These are phyloP conservation scores for Thielaviopsis musarum DNA, from an alignment of 2,329 filamentous ascomycete genomes.

Conservation along the genomic window DNA sequence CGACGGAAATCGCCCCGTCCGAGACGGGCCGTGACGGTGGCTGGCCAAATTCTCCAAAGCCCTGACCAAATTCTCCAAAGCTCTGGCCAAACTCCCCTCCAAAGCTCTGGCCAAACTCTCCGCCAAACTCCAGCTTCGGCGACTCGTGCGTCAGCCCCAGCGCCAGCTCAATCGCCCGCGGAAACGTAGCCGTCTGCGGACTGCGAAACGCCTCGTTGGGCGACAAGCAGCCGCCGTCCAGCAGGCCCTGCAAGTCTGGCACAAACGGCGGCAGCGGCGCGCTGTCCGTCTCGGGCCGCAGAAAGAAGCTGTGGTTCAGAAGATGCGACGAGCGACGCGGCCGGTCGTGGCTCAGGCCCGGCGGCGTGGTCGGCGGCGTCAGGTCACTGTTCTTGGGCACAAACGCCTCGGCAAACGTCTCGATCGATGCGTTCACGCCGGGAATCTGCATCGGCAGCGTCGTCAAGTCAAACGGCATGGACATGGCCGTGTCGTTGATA, in stretches of 20 bases:
- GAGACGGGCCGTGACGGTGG: conserved; percentile 1
- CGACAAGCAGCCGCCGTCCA: conserved; percentile 9
- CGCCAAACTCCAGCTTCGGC: neutral
- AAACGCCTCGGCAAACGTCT: conserved; percentile 36
- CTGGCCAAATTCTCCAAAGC: neutral
- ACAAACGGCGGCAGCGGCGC: conserved; percentile 30
- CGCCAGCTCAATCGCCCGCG: neutral
- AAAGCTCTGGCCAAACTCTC: neutral
- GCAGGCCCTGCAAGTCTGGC: conserved; percentile 24
- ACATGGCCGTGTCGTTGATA: conserved; percentile 44
- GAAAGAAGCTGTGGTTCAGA: conserved; percentile 27
- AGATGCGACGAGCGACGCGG: conserved; percentile 39
- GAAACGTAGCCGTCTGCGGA: conserved; percentile 8
- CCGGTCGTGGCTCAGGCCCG: conserved; percentile 26
- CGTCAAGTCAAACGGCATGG: conserved; percentile 28
- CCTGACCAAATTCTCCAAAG: neutral
- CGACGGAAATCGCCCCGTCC: conserved; percentile 3
- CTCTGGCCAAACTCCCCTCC: neutral
- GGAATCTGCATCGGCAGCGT: conserved; percentile 34
- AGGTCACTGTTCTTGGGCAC: conserved; percentile 32
- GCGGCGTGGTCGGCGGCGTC: conserved; percentile 46
- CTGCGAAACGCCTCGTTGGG: conserved; percentile 9
- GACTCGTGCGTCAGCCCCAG: neutral
- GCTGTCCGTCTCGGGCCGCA: conserved; percentile 11
- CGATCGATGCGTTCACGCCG: conserved; percentile 29